Evolutionary conservation across 257 asterid genomes (phyloP).

Genomic region (Fraxinus pennsylvanica): DNA sequence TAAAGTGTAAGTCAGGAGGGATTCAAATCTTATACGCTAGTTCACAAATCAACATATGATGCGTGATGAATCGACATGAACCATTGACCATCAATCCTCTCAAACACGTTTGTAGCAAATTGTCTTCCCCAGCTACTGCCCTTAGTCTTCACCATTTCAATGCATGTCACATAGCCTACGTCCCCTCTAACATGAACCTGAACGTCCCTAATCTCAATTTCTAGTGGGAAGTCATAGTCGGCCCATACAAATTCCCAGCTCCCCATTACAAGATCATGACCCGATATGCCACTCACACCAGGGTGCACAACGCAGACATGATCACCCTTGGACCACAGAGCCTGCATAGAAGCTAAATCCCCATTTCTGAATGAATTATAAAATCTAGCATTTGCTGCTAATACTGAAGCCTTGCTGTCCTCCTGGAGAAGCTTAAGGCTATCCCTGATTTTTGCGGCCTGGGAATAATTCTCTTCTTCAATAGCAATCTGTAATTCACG

Average conservation of each 20-base stretch:
- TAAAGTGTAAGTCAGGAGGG: too few species aligned
- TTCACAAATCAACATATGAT: constrained; percentile 70
- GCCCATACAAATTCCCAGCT: constrained; percentile 99
- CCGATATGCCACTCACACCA: constrained; percentile 90
- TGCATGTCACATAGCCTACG: constrained; percentile 76
- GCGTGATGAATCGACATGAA: constrained; percentile 84
- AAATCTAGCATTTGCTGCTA: constrained; percentile 64
- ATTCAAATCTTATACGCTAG: neutral
- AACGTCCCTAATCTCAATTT: constrained; percentile 76
- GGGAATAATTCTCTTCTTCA: constrained; percentile 75
- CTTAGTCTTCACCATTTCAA: constrained; percentile 84
- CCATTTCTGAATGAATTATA: constrained; percentile 81
- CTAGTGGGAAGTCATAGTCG: constrained; percentile 83
- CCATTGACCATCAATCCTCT: constrained; percentile 84
- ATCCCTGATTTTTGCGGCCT: constrained; percentile 91
- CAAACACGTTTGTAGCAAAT: constrained; percentile 81
- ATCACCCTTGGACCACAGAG: constrained; percentile 78
- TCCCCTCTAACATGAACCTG: constrained; percentile 78
- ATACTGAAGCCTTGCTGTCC: constrained; percentile 75
- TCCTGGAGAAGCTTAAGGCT: constrained; percentile 80
- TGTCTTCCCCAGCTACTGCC: constrained; percentile 96
- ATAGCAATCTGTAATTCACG: constrained; percentile 70
- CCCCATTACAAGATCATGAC: constrained; percentile 91
- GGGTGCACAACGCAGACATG: constrained; percentile 92
- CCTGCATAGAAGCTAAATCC: constrained; percentile 78